Base-by-base conservation (phyloP, 371 early-diverging fungal genomes). In the Dichotomocladium elegans region DNA sequence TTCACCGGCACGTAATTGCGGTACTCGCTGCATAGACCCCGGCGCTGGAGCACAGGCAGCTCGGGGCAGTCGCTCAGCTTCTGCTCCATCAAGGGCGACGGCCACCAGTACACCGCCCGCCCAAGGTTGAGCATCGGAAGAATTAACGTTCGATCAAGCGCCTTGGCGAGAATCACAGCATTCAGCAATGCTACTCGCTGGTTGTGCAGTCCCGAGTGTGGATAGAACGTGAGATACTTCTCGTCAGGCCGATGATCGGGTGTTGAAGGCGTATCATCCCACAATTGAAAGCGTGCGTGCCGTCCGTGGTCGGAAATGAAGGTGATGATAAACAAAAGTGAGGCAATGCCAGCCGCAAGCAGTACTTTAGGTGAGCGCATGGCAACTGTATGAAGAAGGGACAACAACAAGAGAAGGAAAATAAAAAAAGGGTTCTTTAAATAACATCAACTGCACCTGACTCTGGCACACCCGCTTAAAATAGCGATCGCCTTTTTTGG, bases 151-250 rank as follows among this genome's bases (percentile, higher is more conserved):
- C 62, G 62, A 42, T 65, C 53, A 3, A 65, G 57, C 15, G 52
- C 55, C 26, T 65, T 57, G 22, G 70, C 70, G 15, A 69, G 45
- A 17, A 69, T 37, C 44, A 61, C 47, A n/a, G 65, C 65, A 55
- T 69, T 69, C 47, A 69, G 42, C 1, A 69, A 37, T 3, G 63
- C 59, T 14, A 65, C 25, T 0, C 62, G 60, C 33, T 69, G 70
- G 35, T 69, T 69, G 28, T 69, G 65, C 21, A 69, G 51, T 17
- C 70, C 65, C 24, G 70, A 69, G 22, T 69, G 70, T 1, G 70
- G 70, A 12, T 59, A 44, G 43, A 48, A 69, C n/a, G 63, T 60
- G 22, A 69, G 41, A 43, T 40, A 64, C 35, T 62, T 69, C 37
- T 69, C 69, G 15, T 50, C 37, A 7, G 15, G 11, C 27, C 29